These are phyloP conservation scores for Mollisiaceae sp. DNA, from an alignment of 2,329 filamentous ascomycete genomes.

Conservation along the genomic window DNA sequence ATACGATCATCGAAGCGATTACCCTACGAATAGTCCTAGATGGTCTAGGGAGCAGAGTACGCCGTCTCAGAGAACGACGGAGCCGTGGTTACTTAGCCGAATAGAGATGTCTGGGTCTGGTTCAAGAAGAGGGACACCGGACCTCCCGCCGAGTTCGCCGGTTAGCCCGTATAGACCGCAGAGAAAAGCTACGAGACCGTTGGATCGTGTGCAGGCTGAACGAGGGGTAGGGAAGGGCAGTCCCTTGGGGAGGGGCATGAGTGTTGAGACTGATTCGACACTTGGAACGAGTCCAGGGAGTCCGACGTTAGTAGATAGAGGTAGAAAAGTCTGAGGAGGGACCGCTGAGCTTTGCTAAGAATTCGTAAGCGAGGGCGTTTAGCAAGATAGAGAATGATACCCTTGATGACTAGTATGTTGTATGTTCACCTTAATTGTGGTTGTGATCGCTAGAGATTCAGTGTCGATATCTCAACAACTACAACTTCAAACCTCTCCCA, in stretches of 20 bases:
- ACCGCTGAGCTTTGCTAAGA: neutral
- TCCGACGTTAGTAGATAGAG: conserved; percentile 30
- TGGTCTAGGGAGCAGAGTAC: conserved; percentile 25
- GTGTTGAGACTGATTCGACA: conserved; percentile 40
- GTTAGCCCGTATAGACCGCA: conserved; percentile 35
- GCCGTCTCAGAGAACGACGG: conserved; percentile 30
- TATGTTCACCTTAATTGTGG: neutral
- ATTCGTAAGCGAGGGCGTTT: neutral
- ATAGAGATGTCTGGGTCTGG: conserved; percentile 22
- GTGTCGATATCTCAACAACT: neutral
- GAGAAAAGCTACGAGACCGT: conserved; percentile 30
- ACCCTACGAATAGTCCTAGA: conserved; percentile 15
- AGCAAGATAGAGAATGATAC: conserved; percentile 2
- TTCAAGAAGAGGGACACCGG: conserved; percentile 23
- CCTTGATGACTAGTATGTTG: neutral
- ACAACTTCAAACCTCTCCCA: neutral
- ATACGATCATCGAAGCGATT: conserved; percentile 18
- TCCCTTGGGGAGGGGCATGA: conserved; percentile 37
- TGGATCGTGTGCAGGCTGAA: conserved; percentile 35
- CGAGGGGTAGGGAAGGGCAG: conserved; percentile 30
- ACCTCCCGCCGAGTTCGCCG: conserved; percentile 31
- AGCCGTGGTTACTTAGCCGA: conserved; percentile 34
- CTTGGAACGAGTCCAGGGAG: conserved; percentile 40
- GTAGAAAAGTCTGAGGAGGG: conserved; percentile 3
- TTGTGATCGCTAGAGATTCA: neutral